Percentiles rank a stretch among this genome's conserved stretches.
These are phyloP conservation scores for Ilyonectria mors-panacis DNA, from an alignment of 2,329 filamentous ascomycete species.

Conservation along the genomic window DNA sequence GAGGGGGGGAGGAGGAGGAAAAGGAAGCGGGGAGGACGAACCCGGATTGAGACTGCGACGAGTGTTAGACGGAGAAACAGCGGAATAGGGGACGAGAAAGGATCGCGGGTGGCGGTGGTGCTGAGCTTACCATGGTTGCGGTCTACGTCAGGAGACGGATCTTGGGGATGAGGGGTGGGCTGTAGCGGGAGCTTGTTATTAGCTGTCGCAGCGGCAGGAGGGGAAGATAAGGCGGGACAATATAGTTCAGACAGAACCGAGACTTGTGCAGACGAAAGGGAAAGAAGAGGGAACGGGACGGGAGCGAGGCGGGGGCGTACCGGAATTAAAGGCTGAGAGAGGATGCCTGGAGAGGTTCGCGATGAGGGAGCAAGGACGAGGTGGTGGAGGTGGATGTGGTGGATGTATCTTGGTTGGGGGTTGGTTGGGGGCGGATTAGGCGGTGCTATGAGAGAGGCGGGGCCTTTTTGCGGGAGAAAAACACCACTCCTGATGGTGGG, in stretches of 20 bases:
- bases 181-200: constrained; percentile 45
- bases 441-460: constrained; percentile 42
- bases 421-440: constrained; percentile 28
- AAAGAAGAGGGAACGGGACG: background rate
- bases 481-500: constrained; percentile 52
- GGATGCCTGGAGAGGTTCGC: constrained; percentile 36
- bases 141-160: constrained; percentile 51
- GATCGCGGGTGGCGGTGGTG: constrained; percentile 29
- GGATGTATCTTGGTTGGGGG: constrained; percentile 48
- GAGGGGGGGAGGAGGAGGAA: constrained; percentile 54
- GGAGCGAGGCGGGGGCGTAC: constrained; percentile 32
- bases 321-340: constrained; percentile 29
- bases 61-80: constrained; percentile 32
- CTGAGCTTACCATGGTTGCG: constrained; percentile 59
- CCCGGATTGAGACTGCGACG: constrained; percentile 76
- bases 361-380: constrained; percentile 42
- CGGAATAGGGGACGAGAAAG: constrained; percentile 6
- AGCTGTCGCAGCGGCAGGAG: constrained; percentile 38
- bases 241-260: background rate
- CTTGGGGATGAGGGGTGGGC: constrained; percentile 46
- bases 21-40: constrained; percentile 59
- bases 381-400: constrained; percentile 24
- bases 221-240: constrained; percentile 12
- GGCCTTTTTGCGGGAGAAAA: constrained; percentile 51
- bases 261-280: constrained; percentile 1